phyloP scores from a whole-genome alignment of 2,329 filamentous ascomycete species.

The Fusarium chaquense region DNA sequence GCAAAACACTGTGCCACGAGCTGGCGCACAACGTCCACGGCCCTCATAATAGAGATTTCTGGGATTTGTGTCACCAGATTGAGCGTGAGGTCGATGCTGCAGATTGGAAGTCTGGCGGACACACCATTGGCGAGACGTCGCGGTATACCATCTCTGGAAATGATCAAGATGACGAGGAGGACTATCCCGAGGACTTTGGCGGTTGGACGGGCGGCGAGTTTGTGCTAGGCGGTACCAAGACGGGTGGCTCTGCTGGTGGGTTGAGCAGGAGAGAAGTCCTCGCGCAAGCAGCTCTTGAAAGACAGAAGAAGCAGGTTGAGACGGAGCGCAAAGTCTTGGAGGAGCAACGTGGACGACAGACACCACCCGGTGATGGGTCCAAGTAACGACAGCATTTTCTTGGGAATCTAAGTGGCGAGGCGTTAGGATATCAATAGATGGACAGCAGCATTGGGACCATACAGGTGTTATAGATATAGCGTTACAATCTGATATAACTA shows the following conservation, averaged over 20 bases:
- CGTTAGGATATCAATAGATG: conserved; percentile 27
- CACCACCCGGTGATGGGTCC: conserved; percentile 40
- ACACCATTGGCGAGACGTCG: conserved; percentile 73
- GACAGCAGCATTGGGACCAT: conserved; percentile 1
- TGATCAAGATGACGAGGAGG: conserved; percentile 62
- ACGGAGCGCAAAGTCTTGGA: conserved; percentile 50
- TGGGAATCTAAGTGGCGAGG: conserved; percentile 10
- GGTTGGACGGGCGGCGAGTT: conserved; percentile 85
- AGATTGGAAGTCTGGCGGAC: conserved; percentile 81
- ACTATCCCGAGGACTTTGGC: conserved; percentile 68
- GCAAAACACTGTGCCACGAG: conserved; percentile 94
- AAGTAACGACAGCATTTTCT: conserved; percentile 30
- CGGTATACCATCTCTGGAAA: conserved; percentile 66
- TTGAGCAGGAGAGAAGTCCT: conserved; percentile 79
- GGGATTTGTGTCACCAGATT: conserved; percentile 88
- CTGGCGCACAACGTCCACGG: conserved; percentile 91
- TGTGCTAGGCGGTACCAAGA: conserved; percentile 71
- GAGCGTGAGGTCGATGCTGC: conserved; percentile 85
- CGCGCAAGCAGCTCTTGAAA: conserved; percentile 62
- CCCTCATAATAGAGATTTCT: conserved; percentile 88
- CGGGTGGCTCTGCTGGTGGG: conserved; percentile 56
- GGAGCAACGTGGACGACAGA: conserved; percentile 46
- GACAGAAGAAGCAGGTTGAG: conserved; percentile 52
- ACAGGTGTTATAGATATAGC: conserved; percentile 14
- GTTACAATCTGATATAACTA: conserved; percentile 32